phyloP scores from a whole-genome alignment of 2,329 filamentous ascomycete genomes.

The Trichoderma pleuroti region DNA sequence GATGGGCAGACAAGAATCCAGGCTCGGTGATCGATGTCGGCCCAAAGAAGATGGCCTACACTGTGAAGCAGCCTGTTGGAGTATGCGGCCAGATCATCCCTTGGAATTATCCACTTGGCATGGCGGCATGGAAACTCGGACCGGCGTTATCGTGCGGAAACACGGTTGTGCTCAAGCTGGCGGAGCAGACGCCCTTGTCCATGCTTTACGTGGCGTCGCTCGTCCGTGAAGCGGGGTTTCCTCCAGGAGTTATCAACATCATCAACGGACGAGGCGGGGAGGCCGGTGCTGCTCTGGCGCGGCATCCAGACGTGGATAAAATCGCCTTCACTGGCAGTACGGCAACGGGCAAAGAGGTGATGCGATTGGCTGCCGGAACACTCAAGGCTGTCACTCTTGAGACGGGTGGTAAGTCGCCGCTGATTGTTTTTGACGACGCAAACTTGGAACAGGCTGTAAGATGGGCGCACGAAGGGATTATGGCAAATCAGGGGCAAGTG shows the following conservation, averaged over 20 bases:
- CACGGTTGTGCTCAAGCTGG: conserved; percentile 56
- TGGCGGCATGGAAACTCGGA: conserved; percentile 56
- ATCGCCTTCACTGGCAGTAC: conserved; percentile 72
- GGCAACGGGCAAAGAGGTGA: conserved; percentile 63
- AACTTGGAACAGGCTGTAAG: conserved; percentile 63
- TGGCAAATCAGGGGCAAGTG: conserved; percentile 57
- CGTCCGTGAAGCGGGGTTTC: conserved; percentile 67
- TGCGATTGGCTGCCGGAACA: conserved; percentile 62
- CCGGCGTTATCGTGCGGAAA: conserved; percentile 59
- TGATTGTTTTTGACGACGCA: conserved; percentile 58
- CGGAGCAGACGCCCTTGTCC: conserved; percentile 59
- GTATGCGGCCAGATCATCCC: conserved; percentile 76
- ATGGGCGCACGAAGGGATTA: conserved; percentile 39
- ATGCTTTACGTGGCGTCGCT: conserved; percentile 60
- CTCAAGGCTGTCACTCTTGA: conserved; percentile 59
- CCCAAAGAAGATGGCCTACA: conserved; percentile 70
- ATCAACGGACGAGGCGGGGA: conserved; percentile 63
- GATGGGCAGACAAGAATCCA: conserved; percentile 75
- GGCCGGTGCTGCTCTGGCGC: conserved; percentile 61
- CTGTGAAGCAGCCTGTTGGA: conserved; percentile 70
- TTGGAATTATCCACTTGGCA: conserved; percentile 76
- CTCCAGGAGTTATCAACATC: conserved; percentile 69
- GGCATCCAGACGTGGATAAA: conserved; percentile 64
- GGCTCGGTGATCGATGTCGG: conserved; percentile 74
- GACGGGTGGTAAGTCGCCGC: conserved; percentile 58